Evolutionary conservation across 192 early-diverging fungal genomes (phyloP).

Genomic region (Thoreauomyces humboldtii): DNA sequence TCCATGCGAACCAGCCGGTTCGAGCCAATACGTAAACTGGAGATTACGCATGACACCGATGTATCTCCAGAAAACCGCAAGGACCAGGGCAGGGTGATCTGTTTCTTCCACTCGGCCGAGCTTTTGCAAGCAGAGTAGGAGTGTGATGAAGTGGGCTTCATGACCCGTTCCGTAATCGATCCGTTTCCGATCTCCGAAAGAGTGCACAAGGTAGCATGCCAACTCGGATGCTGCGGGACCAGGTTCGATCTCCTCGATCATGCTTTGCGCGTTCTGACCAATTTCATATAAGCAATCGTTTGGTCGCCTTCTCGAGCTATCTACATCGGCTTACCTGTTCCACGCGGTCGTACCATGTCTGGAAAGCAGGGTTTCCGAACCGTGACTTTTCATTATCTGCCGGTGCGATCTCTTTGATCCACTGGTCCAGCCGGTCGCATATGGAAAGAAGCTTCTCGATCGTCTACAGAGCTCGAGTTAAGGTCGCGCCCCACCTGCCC

Average conservation of each 20-base stretch:
- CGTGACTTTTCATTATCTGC: conserved; percentile 72
- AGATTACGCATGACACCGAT: conserved; percentile 84
- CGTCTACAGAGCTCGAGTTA: not conserved
- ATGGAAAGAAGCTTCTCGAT: conserved; percentile 61
- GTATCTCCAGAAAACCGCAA: conserved; percentile 63
- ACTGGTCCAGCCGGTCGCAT: conserved; percentile 63
- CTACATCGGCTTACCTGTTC: conserved; percentile 45
- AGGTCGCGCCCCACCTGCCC: not conserved
- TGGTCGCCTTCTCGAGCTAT: not conserved
- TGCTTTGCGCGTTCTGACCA: conserved; percentile 22
- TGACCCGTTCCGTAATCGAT: conserved; percentile 99
- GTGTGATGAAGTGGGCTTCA: conserved; percentile 87
- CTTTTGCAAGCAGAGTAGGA: conserved; percentile 79
- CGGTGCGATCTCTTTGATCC: conserved; percentile 67
- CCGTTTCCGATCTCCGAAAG: conserved; percentile 86
- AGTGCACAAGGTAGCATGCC: conserved; percentile 72
- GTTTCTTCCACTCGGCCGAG: conserved; percentile 60
- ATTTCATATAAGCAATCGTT: no score
- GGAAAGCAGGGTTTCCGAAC: conserved; percentile 96
- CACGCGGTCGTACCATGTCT: conserved; percentile 79
- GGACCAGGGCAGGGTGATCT: conserved; percentile 75
- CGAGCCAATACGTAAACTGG: conserved; percentile 91
- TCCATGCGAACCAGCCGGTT: conserved; percentile 96
- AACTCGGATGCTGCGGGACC: conserved; percentile 55
- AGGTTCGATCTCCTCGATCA: conserved; percentile 25